Conservation (phyloP, 148 eudicot genomes). For the Euryodendron excelsum region DNA sequence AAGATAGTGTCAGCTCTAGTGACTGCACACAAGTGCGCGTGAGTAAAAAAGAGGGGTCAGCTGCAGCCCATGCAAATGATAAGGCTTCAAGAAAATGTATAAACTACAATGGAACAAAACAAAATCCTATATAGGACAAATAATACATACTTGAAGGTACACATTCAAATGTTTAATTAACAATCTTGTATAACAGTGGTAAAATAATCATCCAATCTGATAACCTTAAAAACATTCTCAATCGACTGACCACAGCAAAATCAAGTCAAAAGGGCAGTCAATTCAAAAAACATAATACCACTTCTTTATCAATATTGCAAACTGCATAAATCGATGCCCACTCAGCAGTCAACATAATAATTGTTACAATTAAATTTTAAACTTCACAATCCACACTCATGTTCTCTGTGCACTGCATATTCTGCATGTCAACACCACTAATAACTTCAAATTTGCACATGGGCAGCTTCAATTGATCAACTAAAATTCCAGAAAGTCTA, state of each 20-base stretch:
- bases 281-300: neutral
- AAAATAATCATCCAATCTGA: neutral
- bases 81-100: neutral
- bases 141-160: neutral
- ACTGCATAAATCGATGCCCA: neutral
- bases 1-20: neutral
- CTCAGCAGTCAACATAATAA: neutral
- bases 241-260: neutral
- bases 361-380: neutral
- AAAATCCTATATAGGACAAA: neutral
- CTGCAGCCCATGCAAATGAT: neutral
- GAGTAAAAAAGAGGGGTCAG: neutral
- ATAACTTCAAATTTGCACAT: constrained; percentile 4
- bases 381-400: neutral
- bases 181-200: neutral
- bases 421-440: neutral
- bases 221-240: constrained; percentile 7
- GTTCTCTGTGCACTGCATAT: neutral
- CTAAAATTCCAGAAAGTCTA: neutral
- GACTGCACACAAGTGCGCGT: neutral
- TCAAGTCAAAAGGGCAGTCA: neutral
- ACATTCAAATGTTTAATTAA: neutral
- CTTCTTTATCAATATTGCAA: neutral
- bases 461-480: neutral
- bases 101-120: neutral